Conservation (phyloP, 176 grass and related monocot species). For the Eragrostis nindensis region DNA sequence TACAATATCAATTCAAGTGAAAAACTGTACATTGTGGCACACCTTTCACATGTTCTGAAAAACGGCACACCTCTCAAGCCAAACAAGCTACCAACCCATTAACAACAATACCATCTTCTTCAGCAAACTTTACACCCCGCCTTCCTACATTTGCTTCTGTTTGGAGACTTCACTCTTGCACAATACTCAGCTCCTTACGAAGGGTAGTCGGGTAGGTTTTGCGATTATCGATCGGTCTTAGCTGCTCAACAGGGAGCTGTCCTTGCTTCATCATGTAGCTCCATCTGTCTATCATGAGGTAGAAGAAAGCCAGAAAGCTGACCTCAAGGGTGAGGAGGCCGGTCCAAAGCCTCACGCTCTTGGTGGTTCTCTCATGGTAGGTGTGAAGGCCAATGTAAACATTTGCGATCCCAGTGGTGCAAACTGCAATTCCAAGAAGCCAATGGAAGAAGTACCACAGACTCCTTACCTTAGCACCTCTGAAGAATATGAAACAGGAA, state of each 20-base stretch:
- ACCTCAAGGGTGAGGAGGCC: slow-evolving; percentile 80
- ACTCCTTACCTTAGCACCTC: slow-evolving; percentile 70
- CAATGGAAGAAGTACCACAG: slow-evolving; percentile 90
- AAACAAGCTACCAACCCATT: slow-evolving; percentile 45
- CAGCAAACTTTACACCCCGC: neutral
- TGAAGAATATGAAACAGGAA: slow-evolving; percentile 32
- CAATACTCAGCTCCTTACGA: slow-evolving; percentile 48
- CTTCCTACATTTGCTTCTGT: neutral
- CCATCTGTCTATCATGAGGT: slow-evolving; percentile 84
- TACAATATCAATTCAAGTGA: slow-evolving; percentile 27
- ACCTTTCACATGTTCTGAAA: slow-evolving; percentile 12
- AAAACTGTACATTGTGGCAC: slow-evolving; percentile 47
- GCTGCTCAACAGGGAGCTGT: slow-evolving; percentile 62
- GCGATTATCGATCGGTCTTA: slow-evolving; percentile 55
- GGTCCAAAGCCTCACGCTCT: slow-evolving; percentile 70
- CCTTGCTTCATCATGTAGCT: slow-evolving; percentile 81
- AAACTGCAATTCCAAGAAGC: slow-evolving; percentile 61
- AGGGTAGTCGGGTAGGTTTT: slow-evolving; percentile 60
- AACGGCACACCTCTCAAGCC: slow-evolving; percentile 35
- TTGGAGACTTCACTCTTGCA: slow-evolving; percentile 37
- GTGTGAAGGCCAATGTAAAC: slow-evolving; percentile 78
- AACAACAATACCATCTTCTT: slow-evolving; percentile 8
- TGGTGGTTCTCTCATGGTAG: slow-evolving; percentile 74
- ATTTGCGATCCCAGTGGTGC: slow-evolving; percentile 66
- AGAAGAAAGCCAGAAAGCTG: slow-evolving; percentile 66